Conservation (phyloP, 73 alveolate species). For the Paramecium pentaurelia region DNA sequence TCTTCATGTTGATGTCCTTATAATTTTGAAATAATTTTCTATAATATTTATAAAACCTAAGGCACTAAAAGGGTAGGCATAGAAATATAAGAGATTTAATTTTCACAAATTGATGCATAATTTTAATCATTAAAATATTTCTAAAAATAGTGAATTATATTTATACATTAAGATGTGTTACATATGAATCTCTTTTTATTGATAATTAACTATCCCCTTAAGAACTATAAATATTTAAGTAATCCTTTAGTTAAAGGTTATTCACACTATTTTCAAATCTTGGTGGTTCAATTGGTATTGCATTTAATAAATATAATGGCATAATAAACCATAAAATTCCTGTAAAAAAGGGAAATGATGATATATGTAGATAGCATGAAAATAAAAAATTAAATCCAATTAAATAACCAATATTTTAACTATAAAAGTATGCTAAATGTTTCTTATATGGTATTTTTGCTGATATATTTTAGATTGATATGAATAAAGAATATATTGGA, state of each 20-base stretch:
- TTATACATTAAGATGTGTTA: not conserved
- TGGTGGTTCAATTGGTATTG: slow-evolving; percentile 42
- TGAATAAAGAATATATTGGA: slow-evolving; percentile 24
- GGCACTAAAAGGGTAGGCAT: slow-evolving; percentile 2
- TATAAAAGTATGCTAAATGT: not conserved
- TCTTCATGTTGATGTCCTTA: slow-evolving; percentile 6
- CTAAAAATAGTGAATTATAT: not conserved
- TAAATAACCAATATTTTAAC: not conserved
- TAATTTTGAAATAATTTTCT: not conserved
- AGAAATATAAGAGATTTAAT: not conserved
- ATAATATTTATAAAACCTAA: not conserved
- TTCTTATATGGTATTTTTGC: slow-evolving; percentile 20
- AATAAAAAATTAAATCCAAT: slow-evolving; percentile 15
- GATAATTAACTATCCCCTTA: not conserved
- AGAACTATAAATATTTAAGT: not conserved
- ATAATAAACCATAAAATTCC: slow-evolving; percentile 14
- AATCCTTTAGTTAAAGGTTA: not conserved
- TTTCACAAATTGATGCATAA: not conserved
- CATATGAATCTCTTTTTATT: not conserved
- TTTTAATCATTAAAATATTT: not conserved
- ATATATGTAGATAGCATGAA: slow-evolving; percentile 12
- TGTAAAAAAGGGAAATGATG: slow-evolving; percentile 29
- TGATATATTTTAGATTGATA: not conserved
- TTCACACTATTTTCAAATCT: not conserved
- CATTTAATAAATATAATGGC: not conserved